Base-by-base conservation (phyloP, 2,329 filamentous ascomycete species). In the Diaporthe australafricana region DNA sequence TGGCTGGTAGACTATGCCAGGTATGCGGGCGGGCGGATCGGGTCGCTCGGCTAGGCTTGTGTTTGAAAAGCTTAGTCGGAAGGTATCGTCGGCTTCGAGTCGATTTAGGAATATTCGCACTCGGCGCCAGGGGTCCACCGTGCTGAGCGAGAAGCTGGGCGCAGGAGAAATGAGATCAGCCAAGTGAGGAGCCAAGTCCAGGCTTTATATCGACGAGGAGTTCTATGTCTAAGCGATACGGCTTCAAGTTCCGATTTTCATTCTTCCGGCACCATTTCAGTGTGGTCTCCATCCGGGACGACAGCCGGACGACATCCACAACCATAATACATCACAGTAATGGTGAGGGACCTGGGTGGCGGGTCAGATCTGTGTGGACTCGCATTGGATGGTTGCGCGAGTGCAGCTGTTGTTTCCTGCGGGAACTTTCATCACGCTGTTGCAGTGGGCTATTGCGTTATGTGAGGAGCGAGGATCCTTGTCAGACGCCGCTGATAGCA, bases 381-480 rank as follows among this genome's bases (percentile, higher is more conserved):
- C 22, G 16, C 32, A 60, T 38, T 45, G 40, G n/a, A 22, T 42
- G 40, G 8, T 22, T n/a, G 35, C 25, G n/a, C 20, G 8, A 30
- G 32, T 35, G 25, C 35, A 63, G 55, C 32, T 16, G 52, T 17
- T 70, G 7, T 45, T 17, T 53, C 9, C 68, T n/a, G n/a, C 25
- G 42, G 25, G 42, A 40, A 56, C 48, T 2, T 17, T 38, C 16
- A 70, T 70, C 69, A 70, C 69, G 69, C 60, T 66, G 60, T 30
- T n/a, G 17, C 20, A 22, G 69, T 67, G 69, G 60, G 60, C 60
- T 32, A 70, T 70, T 70, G 69, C 69, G 69, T 66, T 70, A 65
- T 55, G 27, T 32, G 50, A 42, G 17, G 42, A 55, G 42, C 60
- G 38, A 12, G 30, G 52, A 27, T 14, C 25, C 27, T 66, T 70